Conservation (phyloP, 805 yeast genomes). For the Candida hispaniensis region DNA sequence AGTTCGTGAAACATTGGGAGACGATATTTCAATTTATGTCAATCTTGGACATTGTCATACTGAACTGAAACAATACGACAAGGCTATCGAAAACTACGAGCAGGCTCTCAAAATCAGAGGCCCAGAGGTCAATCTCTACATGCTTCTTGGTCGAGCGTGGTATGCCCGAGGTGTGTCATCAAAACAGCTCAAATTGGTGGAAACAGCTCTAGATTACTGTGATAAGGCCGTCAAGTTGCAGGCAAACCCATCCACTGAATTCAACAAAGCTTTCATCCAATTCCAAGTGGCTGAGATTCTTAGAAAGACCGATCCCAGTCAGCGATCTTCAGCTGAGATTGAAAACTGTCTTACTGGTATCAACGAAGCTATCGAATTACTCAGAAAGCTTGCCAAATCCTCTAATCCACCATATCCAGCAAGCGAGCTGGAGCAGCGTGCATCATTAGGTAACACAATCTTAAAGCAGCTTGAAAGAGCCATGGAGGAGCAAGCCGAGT, state of each 20-base stretch:
- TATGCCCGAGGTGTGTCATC: constrained; percentile 62
- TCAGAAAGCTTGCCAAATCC: constrained; percentile 50
- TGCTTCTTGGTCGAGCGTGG: constrained; percentile 84
- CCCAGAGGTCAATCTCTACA: constrained; percentile 53
- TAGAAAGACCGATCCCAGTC: constrained; percentile 46
- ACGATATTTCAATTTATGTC: constrained; percentile 70
- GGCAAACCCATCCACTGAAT: constrained; percentile 41
- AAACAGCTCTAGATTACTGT: constrained; percentile 53
- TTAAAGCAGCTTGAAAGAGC: constrained; percentile 59
- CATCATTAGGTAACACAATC: constrained; percentile 75
- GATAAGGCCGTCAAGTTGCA: constrained; percentile 42
- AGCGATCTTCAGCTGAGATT: constrained; percentile 55
- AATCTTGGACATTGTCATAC: constrained; percentile 81
- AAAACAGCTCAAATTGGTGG: constrained; percentile 48
- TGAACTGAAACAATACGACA: constrained; percentile 70
- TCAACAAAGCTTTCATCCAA: constrained; percentile 74
- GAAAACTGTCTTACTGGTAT: constrained; percentile 46
- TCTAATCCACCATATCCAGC: constrained; percentile 66
- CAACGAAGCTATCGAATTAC: constrained; percentile 46
- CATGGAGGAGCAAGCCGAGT: constrained; percentile 59
- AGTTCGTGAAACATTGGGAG: constrained; percentile 69
- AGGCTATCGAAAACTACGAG: constrained; percentile 81
- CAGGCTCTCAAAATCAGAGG: constrained; percentile 58
- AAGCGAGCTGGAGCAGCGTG: constrained; percentile 73
- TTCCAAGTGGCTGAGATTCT: constrained; percentile 80